Percentiles rank a stretch among this genome's conserved stretches.
Evolutionary conservation across 768 basidiomycete species (phyloP).

Genomic region (Suillus subluteus): DNA sequence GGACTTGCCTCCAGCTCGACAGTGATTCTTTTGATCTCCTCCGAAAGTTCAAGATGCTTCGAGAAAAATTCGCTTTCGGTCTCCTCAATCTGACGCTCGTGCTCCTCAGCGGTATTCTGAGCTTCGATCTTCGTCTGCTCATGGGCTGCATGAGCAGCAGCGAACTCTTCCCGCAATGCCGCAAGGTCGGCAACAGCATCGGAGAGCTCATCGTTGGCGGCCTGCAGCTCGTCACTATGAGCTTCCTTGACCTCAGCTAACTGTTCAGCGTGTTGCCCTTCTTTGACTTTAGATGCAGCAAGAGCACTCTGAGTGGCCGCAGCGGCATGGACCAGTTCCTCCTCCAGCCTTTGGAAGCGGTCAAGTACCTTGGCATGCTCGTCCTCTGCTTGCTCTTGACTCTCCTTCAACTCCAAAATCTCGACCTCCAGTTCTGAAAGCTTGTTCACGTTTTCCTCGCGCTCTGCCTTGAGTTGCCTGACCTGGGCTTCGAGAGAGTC

Average conservation of each 20-base stretch:
- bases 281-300: constrained; percentile 51
- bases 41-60: constrained; percentile 55
- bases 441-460: constrained; percentile 70
- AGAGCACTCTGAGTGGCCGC: constrained; percentile 51
- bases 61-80: constrained; percentile 50
- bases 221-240: constrained; percentile 51
- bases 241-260: constrained; percentile 44
- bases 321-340: constrained; percentile 51
- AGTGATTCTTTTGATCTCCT: constrained; percentile 57
- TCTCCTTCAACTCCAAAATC: constrained; percentile 75
- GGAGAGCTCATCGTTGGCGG: constrained; percentile 47
- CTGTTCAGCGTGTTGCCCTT: constrained; percentile 45
- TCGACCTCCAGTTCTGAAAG: constrained; percentile 84
- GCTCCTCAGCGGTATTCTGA: constrained; percentile 48
- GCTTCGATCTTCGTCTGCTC: constrained; percentile 52
- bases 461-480: constrained; percentile 58
- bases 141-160: constrained; percentile 45
- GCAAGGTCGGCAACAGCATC: constrained; percentile 48
- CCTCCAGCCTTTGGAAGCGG: constrained; percentile 55
- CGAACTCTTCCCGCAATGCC: constrained; percentile 51
- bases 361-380: constrained; percentile 48
- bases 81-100: constrained; percentile 53
- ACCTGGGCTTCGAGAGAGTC: constrained; percentile 54
- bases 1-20: constrained; percentile 67
- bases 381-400: constrained; percentile 66